Evolutionary conservation across 352 stramenopile genomes (phyloP).

Genomic region (Phytophthora fragariae): DNA sequence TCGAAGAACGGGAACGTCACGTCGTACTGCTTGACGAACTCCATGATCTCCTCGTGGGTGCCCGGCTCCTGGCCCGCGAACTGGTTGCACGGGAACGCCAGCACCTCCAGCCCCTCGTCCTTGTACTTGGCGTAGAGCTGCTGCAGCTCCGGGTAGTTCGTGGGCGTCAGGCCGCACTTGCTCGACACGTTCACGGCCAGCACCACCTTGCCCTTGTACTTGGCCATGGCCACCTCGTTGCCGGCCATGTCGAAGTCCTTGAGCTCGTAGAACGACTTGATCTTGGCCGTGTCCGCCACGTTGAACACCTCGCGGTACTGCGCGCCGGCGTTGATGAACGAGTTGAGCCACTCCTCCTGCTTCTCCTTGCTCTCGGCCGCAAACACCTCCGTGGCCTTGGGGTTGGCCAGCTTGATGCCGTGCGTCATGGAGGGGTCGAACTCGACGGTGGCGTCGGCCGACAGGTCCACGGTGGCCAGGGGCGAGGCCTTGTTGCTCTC

Average conservation of each 20-base stretch:
- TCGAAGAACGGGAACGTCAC: conserved; percentile 50
- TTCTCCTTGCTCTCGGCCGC: conserved; percentile 38
- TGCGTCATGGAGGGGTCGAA: conserved; percentile 35
- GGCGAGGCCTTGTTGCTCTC: conserved; percentile 40
- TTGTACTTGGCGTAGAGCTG: conserved; percentile 74
- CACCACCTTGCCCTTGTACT: conserved; percentile 70
- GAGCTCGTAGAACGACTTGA: conserved; percentile 81
- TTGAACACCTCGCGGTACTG: conserved; percentile 59
- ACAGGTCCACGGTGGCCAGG: conserved; percentile 35
- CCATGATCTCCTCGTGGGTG: conserved; percentile 78
- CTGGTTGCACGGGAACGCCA: conserved; percentile 91
- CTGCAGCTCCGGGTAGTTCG: conserved; percentile 87
- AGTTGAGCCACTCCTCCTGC: conserved; percentile 59
- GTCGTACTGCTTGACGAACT: conserved; percentile 63
- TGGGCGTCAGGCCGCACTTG: conserved; percentile 81
- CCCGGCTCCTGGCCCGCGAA: conserved; percentile 53
- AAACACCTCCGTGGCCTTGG: conserved; percentile 23
- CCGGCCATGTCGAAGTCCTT: conserved; percentile 74
- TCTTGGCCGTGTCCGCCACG: conserved; percentile 40
- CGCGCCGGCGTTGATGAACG: conserved; percentile 56
- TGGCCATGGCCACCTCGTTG: conserved; percentile 64
- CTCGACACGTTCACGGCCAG: conserved; percentile 82
- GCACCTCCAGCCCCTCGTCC: conserved; percentile 58
- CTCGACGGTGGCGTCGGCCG: conserved; percentile 42
- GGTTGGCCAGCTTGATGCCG: conserved; percentile 56